phyloP scores from a whole-genome alignment of 352 stramenopile genomes.

The Phytopythium ostracodes region DNA sequence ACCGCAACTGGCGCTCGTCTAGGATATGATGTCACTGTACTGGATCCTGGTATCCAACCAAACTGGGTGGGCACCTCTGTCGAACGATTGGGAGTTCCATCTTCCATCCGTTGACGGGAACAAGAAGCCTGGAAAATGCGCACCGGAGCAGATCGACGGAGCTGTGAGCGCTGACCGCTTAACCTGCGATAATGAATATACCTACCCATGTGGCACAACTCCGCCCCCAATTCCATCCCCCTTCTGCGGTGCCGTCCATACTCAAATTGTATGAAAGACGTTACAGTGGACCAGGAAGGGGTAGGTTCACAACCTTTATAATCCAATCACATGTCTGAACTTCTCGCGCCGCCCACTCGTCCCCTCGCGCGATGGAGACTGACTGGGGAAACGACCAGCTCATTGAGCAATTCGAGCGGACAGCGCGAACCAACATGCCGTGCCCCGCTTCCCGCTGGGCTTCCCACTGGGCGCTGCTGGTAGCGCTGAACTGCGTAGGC shows the following conservation, averaged over 20 bases:
- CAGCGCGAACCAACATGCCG: neutral
- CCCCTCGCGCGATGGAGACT: neutral
- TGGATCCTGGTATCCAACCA: too few relatives aligned
- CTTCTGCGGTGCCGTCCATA: neutral
- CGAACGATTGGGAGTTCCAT: neutral
- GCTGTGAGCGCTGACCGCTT: too few relatives aligned
- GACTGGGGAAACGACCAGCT: neutral
- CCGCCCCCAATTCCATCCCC: neutral
- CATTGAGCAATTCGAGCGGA: neutral
- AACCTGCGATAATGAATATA: neutral
- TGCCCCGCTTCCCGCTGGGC: neutral
- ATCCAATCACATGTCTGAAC: neutral
- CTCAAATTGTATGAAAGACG: neutral
- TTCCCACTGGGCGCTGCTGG: constrained; percentile 8
- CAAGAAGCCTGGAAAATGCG: too few relatives aligned
- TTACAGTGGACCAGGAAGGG: neutral
- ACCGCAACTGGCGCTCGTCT: too few relatives aligned
- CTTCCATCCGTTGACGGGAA: too few relatives aligned
- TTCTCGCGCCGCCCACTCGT: neutral
- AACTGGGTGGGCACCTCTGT: neutral
- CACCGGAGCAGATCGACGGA: too few relatives aligned
- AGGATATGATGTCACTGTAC: too few relatives aligned
- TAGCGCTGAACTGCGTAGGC: neutral
- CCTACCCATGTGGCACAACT: neutral
- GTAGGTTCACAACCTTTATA: neutral